Percentiles rank a stretch among this genome's conserved stretches.
Evolutionary conservation across 208 protist species (phyloP).

Genomic region (Trypanosoma grayi): DNA sequence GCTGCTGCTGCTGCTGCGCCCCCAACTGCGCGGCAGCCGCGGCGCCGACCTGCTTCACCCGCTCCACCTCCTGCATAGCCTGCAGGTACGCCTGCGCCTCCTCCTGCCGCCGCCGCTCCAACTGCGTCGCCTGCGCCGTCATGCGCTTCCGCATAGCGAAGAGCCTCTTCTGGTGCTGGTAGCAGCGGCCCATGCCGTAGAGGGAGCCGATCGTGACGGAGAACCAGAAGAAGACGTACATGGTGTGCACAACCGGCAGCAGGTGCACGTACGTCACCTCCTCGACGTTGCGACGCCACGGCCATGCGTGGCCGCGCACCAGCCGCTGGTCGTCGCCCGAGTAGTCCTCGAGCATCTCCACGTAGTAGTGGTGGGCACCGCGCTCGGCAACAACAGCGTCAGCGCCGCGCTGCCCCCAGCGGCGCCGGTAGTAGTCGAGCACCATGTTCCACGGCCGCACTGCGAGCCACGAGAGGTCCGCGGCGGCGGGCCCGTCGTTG

Average conservation of each 20-base stretch:
- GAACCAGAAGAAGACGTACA: slow-evolving; percentile 89
- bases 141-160: slow-evolving; percentile 59
- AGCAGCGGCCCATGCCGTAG: slow-evolving; percentile 79
- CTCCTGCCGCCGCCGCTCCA: slow-evolving; percentile 59
- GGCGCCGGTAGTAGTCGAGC: slow-evolving; percentile 60
- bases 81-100: slow-evolving; percentile 69
- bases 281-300: slow-evolving; percentile 64
- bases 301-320: slow-evolving; percentile 72
- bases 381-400: slow-evolving; percentile 39
- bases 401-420: slow-evolving; percentile 44
- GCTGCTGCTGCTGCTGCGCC: slow-evolving; percentile 1
- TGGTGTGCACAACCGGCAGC: slow-evolving; percentile 80
- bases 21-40: slow-evolving; percentile 10
- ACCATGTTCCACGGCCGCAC: slow-evolving; percentile 81
- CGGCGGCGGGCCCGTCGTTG: slow-evolving; percentile 69
- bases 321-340: slow-evolving; percentile 86
- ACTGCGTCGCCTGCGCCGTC: slow-evolving; percentile 39
- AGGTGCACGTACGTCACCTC: slow-evolving; percentile 86
- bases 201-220: slow-evolving; percentile 70
- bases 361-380: slow-evolving; percentile 76
- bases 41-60: slow-evolving; percentile 36
- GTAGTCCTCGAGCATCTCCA: slow-evolving; percentile 89
- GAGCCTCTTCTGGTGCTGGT: slow-evolving; percentile 64
- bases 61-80: slow-evolving; percentile 66
- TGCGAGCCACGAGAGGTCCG: slow-evolving; percentile 74